Base-by-base conservation (phyloP, 345 rosid genomes). In the Reutealis trisperma region DNA sequence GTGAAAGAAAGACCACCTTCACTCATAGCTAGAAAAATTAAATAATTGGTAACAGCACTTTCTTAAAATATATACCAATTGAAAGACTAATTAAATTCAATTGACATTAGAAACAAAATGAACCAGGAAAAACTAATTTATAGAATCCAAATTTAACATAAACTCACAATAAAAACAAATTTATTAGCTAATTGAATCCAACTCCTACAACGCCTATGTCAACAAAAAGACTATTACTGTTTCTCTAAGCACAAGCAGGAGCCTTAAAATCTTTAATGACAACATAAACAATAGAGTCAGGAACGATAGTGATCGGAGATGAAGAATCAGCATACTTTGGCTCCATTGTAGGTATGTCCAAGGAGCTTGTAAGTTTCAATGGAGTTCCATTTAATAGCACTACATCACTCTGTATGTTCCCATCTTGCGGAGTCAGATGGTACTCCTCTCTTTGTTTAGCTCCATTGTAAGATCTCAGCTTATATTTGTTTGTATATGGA, bases 401-500 rank as follows among this genome's bases (percentile, higher is more conserved):
- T 10, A 85, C 90, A 47, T 87, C 89, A 47, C 92, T 92, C 44
- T 77, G 89, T 62, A 92, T 84, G 72, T 92, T 84, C 19, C 90
- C 92, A 30, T 82, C 78, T 75, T 84, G 41, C 0, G 93, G 89
- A 0, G 89, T 90, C 90, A 90, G 78, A 75, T 88, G 92, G 70
- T 89, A 90, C 79, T 90, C 92, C 37, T 87, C 91, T 70, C 93
- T 84, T 27, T 59, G 67, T 1, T 51, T 8, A 25, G 12, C 3
- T 24, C 76, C 45, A 11, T 3, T 8, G 5, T 14, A 32, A 9
- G 9, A 18, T 34, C 16, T 63, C 62, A 21, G 1, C 3, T 58
- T 21, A 11, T 21, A 42, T 13, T 9, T 12, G 14, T 12, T 12
- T 47, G 68, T 9, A 19, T 14, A 64, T 21, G 79, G 6, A 41